Evolutionary conservation across 805 yeast genomes (phyloP), one percentile per base, ranked within the genome.

Genomic region (Starmerella asiatica): DNA sequence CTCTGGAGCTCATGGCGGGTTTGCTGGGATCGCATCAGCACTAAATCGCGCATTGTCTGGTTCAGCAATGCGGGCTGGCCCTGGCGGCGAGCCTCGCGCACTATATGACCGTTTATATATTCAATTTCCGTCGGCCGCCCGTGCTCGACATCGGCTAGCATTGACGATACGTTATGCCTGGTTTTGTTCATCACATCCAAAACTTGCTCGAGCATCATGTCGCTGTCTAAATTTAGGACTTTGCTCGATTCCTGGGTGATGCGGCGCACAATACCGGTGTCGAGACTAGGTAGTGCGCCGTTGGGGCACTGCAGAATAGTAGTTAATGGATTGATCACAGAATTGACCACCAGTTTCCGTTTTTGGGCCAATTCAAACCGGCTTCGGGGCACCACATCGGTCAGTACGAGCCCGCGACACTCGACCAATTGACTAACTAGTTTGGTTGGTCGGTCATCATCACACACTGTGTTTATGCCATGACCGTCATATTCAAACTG

Each of bases 251-350:
- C 82, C 2, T 50, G 38, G 2, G 76, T 64, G 9, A 77, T 56
- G 14, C 58, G 54, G 18, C 46, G 51, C 52, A 73, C 56, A 5
- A 72, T 19, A 2, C 49, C 45, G 6, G 63, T 53, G 3, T 58
- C 54, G 26, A 70, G 61, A 15, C 59, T 52, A n/a, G 67, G 58
- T 16, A 88, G 60, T 37, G 79, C 82, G 26, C 93, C 93, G 53
- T 91, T 91, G 29, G 67, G 55, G 54, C 91, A 79, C 56, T 82
- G 79, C 20, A 81, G 59, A 18, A 84, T 62, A 0, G 94, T 79
- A 0, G 95, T 80, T 21, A 79, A 62, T 0, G 95, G 80, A 53
- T 91, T 88, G 48, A 88, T 76, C 53, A 91, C 81, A 1, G 82
- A 70, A 54, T 91, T 91, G 17, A 80, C 76, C 33, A 79, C 65